Percentiles rank a stretch among this genome's conserved stretches.
These are phyloP conservation scores for Logfia minima DNA, from an alignment of 129 eudicot species.

Conservation along the genomic window DNA sequence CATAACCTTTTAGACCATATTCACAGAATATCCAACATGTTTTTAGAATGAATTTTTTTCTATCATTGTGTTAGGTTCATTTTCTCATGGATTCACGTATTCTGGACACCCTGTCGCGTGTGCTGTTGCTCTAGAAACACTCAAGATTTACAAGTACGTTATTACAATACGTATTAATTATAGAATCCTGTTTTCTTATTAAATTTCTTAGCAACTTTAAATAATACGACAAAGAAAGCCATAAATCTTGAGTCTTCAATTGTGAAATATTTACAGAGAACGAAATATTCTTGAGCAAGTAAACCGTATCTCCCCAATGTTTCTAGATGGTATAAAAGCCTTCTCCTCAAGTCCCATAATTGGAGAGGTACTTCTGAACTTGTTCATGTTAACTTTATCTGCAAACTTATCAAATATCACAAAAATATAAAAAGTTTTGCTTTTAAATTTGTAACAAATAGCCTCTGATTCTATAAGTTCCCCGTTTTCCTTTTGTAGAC, in stretches of 20 bases:
- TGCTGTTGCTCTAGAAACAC: conserved; percentile 91
- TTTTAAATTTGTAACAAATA: neutral
- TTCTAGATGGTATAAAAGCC: conserved; percentile 70
- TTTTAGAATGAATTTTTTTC: neutral
- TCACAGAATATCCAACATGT: conserved; percentile 4
- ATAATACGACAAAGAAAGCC: neutral
- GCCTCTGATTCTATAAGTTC: neutral
- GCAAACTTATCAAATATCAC: conserved; percentile 5
- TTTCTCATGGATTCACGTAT: conserved; percentile 93
- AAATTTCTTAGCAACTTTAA: neutral
- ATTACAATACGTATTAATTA: neutral
- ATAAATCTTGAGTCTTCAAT: neutral
- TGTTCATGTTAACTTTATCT: neutral
- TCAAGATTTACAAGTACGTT: conserved; percentile 84
- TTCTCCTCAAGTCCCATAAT: conserved; percentile 65
- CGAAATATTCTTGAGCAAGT: conserved; percentile 68
- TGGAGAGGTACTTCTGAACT: conserved; percentile 58
- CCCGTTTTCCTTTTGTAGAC: conserved; percentile 39
- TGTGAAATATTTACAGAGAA: conserved; percentile 46
- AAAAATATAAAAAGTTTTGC: neutral
- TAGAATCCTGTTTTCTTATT: neutral
- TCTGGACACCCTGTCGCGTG: conserved; percentile 97
- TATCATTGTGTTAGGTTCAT: conserved; percentile 48
- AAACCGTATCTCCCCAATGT: conserved; percentile 58
- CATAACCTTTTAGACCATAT: neutral